Evolutionary conservation across 352 stramenopile genomes (phyloP), one percentile per base, ranked within the genome.

Genomic region (Globisporangium recalcitrans): DNA sequence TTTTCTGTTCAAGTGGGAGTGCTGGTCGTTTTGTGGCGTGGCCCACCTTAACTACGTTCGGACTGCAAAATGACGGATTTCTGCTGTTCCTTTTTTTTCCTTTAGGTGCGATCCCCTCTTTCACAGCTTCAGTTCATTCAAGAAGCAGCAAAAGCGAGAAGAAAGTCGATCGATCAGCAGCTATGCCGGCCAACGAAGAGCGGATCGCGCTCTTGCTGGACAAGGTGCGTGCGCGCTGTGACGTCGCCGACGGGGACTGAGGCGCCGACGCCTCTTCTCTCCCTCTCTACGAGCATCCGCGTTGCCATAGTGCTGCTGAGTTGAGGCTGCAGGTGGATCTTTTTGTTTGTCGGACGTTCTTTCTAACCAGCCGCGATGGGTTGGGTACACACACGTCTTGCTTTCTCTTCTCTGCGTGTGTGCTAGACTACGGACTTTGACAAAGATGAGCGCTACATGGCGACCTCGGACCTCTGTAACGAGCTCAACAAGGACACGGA

Each of bases 371-470:
- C 6, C 34, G 13, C 19, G 14, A 29, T 52, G 22, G 63, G 26
- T 34, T 52, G 22, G 63, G 26, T 58, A 27, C 34, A 13, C 48
- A 54, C 34, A 13, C 48, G 52, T 22, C 19, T 16, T 56, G 38
- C 38, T 46, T 38, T 31, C 69, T 14, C 62, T 22, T 26, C 38
- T 24, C 13, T 27, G 0, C 29, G 8, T 42, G 7, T 42, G 19
- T 55, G 11, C 44, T 46, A 93, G 84, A 93, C 84, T 21, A 91
- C 80, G 44, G 82, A 93, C 60, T 96, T 91, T 64, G 91, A 97
- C 84, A 98, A 99, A 74, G 97, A 99, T 90, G 97, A 99, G 79
- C 95, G 97, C 27, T 99, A 99, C 80, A 99, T 99, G 97, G 97
- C 97, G 34, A 99, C 97, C 21, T 98, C 91, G 26, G 97, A 99